phyloP scores from a whole-genome alignment of 139 green algal genomes.

The Auxenochlorella protothecoides region DNA sequence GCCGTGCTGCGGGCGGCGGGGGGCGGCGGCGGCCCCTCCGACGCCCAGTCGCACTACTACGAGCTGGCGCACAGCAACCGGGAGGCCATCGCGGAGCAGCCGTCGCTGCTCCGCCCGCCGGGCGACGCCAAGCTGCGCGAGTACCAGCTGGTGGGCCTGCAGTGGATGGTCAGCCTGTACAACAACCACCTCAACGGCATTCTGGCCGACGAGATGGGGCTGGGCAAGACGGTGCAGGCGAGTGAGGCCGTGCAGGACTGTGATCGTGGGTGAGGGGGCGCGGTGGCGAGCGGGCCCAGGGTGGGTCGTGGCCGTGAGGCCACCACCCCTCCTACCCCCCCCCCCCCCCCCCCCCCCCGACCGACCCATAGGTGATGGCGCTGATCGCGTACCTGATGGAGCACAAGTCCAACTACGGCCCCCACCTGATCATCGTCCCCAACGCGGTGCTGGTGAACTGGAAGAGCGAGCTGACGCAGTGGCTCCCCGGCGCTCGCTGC shows the following conservation, averaged over 20 bases:
- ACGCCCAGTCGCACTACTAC: slow-evolving; percentile 63
- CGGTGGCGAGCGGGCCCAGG: too few relatives aligned
- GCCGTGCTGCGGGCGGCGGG: slow-evolving; percentile 23
- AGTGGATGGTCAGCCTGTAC: slow-evolving; percentile 96
- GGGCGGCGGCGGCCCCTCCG: slow-evolving; percentile 12
- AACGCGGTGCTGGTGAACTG: slow-evolving; percentile 98
- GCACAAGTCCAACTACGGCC: slow-evolving; percentile 86
- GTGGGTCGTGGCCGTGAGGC: too few relatives aligned
- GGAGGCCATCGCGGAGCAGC: slow-evolving; percentile 57
- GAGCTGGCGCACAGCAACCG: slow-evolving; percentile 33
- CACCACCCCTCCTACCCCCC: too few relatives aligned
- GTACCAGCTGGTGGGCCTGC: slow-evolving; percentile 88
- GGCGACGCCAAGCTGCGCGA: slow-evolving; percentile 60
- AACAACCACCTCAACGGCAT: slow-evolving; percentile 96
- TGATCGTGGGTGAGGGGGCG: too few relatives aligned
- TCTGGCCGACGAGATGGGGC: slow-evolving; percentile 92
- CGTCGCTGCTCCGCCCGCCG: slow-evolving; percentile 54
- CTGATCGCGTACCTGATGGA: slow-evolving; percentile 93
- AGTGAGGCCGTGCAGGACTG: too few relatives aligned
- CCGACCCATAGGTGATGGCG: slow-evolving; percentile 80
- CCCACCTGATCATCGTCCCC: slow-evolving; percentile 96
- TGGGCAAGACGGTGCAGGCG: slow-evolving; percentile 84
- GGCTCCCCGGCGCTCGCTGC: slow-evolving; percentile 66
- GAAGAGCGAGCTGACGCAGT: slow-evolving; percentile 81
- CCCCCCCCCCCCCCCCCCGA: too few relatives aligned